These are phyloP conservation scores for Clonostachys byssicola DNA, from an alignment of 2,329 filamentous ascomycete genomes.

Conservation along the genomic window DNA sequence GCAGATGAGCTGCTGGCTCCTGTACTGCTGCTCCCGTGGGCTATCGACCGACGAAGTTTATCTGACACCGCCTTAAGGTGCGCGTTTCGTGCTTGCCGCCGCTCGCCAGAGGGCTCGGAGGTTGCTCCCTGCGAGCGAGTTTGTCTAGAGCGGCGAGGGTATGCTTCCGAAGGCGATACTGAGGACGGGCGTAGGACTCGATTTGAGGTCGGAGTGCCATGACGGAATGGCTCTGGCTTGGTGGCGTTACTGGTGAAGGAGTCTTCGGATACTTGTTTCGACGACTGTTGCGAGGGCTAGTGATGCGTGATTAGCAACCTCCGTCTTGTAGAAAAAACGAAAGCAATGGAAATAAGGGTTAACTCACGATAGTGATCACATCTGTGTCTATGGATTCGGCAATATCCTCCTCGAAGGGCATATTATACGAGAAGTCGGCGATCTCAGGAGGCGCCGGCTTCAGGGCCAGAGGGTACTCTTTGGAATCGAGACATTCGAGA, in stretches of 20 bases:
- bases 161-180: slow-evolving; percentile 24
- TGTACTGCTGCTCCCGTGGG: slow-evolving; percentile 11
- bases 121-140: slow-evolving; percentile 10
- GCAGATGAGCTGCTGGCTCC: not conserved
- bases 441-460: slow-evolving; percentile 79
- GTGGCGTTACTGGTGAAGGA: slow-evolving; percentile 13
- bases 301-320: too few species aligned
- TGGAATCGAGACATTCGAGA: slow-evolving; percentile 71
- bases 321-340: too few species aligned
- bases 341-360: too few species aligned
- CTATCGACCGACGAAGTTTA: slow-evolving; percentile 25
- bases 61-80: slow-evolving; percentile 21
- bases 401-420: slow-evolving; percentile 55
- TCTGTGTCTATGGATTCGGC: too few species aligned
- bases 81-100: not conserved
- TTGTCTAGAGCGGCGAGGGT: slow-evolving; percentile 20
- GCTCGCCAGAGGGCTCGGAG: not conserved
- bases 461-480: slow-evolving; percentile 83
- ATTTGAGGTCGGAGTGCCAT: slow-evolving; percentile 15
- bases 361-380: too few species aligned
- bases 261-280: too few species aligned
- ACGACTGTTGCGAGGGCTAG: too few species aligned
- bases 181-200: slow-evolving; percentile 21
- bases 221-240: slow-evolving; percentile 12
- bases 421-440: slow-evolving; percentile 70